phyloP scores from a whole-genome alignment of 1,284 basidiomycete species.

The Veloporphyrellus conicus region DNA sequence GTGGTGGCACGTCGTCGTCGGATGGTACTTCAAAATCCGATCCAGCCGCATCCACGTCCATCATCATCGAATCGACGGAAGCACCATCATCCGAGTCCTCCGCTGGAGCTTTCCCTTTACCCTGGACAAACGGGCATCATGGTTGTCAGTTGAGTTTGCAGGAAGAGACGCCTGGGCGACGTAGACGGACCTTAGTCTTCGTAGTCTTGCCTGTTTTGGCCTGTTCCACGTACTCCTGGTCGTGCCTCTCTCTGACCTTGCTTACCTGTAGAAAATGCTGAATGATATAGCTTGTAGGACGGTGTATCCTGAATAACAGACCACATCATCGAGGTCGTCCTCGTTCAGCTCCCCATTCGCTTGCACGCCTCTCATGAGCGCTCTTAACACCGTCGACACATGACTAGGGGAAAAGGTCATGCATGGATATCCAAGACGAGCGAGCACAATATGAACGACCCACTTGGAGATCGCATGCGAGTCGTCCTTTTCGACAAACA shows the following conservation, averaged over 20 bases:
- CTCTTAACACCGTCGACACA: constrained; percentile 59
- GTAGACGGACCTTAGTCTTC: constrained; percentile 40
- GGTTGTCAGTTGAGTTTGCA: not conserved
- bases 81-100: constrained; percentile 46
- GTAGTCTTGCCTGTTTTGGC: constrained; percentile 33
- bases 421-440: not conserved
- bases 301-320: constrained; percentile 33
- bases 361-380: constrained; percentile 62
- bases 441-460: constrained; percentile 34
- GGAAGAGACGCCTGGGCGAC: not conserved
- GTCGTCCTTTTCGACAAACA: constrained; percentile 94
- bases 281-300: not conserved
- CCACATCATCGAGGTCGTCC: constrained; percentile 70
- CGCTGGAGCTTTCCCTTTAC: constrained; percentile 52
- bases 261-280: constrained; percentile 46
- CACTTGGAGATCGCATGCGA: constrained; percentile 84
- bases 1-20: constrained; percentile 41
- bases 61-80: constrained; percentile 79
- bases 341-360: constrained; percentile 65
- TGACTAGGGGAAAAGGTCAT: constrained; percentile 49
- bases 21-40: constrained; percentile 46
- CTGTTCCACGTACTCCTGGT: constrained; percentile 55
- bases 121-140: constrained; percentile 15
- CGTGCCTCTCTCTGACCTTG: constrained; percentile 63
- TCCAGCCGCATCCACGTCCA: constrained; percentile 52